phyloP scores from a whole-genome alignment of 176 grass and related monocot species.

The Musa itinerans region DNA sequence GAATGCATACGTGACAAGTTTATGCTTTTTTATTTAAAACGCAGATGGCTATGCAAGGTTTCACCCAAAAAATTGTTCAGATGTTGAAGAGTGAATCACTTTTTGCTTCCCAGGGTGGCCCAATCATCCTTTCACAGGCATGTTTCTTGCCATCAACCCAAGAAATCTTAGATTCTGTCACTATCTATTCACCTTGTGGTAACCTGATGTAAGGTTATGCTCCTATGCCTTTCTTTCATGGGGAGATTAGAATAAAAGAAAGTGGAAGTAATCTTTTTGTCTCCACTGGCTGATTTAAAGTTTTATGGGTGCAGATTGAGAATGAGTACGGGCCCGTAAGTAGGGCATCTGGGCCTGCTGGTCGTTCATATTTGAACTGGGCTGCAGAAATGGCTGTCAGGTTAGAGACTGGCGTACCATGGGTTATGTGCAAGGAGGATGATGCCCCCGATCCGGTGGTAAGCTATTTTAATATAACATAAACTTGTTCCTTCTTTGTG shows the following conservation, averaged over 20 bases:
- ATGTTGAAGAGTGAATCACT: slow-evolving; percentile 86
- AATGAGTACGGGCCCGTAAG: slow-evolving; percentile 96
- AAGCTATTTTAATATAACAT: slow-evolving; percentile 16
- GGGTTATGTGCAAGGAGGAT: slow-evolving; percentile 99
- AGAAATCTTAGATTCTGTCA: not conserved
- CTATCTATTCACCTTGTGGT: not conserved
- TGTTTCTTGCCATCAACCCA: slow-evolving; percentile 19
- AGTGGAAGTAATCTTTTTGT: slow-evolving; percentile 2
- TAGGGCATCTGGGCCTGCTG: slow-evolving; percentile 65
- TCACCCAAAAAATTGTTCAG: slow-evolving; percentile 83
- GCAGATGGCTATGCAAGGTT: slow-evolving; percentile 93
- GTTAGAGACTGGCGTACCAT: slow-evolving; percentile 76
- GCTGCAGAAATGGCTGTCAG: slow-evolving; percentile 85
- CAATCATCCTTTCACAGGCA: slow-evolving; percentile 97
- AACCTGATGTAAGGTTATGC: not conserved
- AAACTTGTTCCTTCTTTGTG: not conserved
- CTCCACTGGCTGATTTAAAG: slow-evolving; percentile 6
- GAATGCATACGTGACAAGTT: not conserved
- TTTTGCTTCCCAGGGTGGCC: slow-evolving; percentile 94
- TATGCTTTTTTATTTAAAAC: slow-evolving; percentile 18
- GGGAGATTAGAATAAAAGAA: not conserved
- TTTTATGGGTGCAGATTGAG: slow-evolving; percentile 61
- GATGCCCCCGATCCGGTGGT: slow-evolving; percentile 99
- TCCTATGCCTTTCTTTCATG: slow-evolving; percentile 10
- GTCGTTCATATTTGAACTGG: slow-evolving; percentile 84